These are phyloP conservation scores for Tylopilus sp. DNA, from an alignment of 768 basidiomycete species.

Conservation along the genomic window DNA sequence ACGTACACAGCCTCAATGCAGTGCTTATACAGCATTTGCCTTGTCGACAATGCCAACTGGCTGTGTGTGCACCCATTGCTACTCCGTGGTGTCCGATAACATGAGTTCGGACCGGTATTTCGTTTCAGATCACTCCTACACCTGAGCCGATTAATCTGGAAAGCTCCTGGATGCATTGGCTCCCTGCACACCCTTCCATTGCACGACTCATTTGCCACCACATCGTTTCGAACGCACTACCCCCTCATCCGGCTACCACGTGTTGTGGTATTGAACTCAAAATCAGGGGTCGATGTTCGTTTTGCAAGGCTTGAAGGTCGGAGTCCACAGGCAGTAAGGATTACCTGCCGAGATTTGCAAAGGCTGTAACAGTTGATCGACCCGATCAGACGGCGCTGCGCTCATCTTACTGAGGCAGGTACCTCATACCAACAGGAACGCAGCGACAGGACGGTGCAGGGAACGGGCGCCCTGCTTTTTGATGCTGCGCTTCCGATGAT, in stretches of 20 bases:
- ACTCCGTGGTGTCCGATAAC: background rate
- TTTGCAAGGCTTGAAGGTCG: background rate
- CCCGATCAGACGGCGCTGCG: constrained; percentile 1
- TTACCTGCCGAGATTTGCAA: constrained; percentile 3
- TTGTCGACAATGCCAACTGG: background rate
- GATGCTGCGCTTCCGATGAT: background rate
- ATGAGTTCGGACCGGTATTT: background rate
- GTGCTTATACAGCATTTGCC: background rate
- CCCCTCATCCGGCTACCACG: background rate
- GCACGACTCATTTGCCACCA: background rate
- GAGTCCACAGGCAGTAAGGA: constrained; percentile 7
- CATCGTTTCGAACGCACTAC: background rate
- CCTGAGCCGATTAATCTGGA: background rate
- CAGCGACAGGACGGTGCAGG: background rate
- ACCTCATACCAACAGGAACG: background rate
- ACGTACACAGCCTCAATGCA: background rate
- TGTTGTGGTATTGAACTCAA: background rate
- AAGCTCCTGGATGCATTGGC: background rate
- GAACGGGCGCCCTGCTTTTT: background rate
- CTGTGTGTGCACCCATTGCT: background rate
- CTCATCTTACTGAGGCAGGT: background rate
- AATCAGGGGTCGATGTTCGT: background rate
- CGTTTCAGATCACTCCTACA: background rate
- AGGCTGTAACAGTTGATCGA: background rate
- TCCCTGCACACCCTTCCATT: background rate